Conservation (phyloP, 179 eudicot genomes). For the Gypsophila paniculata region DNA sequence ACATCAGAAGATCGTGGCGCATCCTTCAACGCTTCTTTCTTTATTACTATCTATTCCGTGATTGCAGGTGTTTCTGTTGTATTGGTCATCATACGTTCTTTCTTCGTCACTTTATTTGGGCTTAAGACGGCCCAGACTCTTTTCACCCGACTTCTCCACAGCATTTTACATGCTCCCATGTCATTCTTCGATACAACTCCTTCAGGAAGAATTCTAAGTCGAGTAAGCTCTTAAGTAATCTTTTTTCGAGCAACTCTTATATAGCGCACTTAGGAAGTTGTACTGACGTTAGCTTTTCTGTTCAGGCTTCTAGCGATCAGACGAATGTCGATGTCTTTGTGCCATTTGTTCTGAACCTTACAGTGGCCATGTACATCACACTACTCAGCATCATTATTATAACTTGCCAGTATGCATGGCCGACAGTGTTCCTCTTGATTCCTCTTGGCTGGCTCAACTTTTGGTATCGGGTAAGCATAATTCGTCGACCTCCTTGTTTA, state of each 20-base stretch:
- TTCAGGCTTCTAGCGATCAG: slow-evolving; percentile 93
- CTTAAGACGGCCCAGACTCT: slow-evolving; percentile 67
- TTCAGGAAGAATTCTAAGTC: slow-evolving; percentile 91
- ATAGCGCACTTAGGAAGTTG: background rate
- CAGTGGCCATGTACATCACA: slow-evolving; percentile 66
- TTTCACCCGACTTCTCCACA: slow-evolving; percentile 55
- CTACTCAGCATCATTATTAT: slow-evolving; percentile 71
- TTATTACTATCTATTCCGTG: slow-evolving; percentile 59
- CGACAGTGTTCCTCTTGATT: slow-evolving; percentile 66
- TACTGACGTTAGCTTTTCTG: slow-evolving; percentile 13
- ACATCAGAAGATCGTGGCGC: slow-evolving; percentile 54
- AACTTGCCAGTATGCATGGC: slow-evolving; percentile 96
- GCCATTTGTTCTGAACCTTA: slow-evolving; percentile 64
- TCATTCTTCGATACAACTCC: slow-evolving; percentile 96
- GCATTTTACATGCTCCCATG: slow-evolving; percentile 94
- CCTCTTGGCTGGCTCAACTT: slow-evolving; percentile 86
- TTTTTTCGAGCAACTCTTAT: background rate
- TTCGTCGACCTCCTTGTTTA: background rate
- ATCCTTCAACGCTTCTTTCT: slow-evolving; percentile 59
- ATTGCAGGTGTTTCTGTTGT: slow-evolving; percentile 53
- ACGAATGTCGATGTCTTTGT: slow-evolving; percentile 73
- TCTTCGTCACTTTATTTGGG: slow-evolving; percentile 56
- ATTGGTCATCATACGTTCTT: slow-evolving; percentile 43
- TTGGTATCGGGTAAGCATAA: slow-evolving; percentile 74
- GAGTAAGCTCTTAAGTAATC: slow-evolving; percentile 46